Base-by-base conservation (phyloP, 1,139 yeast species). In the Pichia sp. region DNA sequence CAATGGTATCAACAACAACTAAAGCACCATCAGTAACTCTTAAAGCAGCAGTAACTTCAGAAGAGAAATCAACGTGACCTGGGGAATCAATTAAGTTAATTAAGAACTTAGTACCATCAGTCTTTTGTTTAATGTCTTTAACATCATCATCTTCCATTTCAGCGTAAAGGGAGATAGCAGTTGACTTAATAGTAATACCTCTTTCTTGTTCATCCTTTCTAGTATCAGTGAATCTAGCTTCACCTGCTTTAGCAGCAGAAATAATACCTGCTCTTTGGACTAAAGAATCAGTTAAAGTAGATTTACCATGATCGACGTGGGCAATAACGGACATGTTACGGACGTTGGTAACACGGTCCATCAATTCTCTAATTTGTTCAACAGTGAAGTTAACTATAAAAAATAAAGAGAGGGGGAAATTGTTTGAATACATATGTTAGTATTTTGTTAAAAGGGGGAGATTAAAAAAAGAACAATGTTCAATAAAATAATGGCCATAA, bases 321-420 rank as follows among this genome's bases (percentile, higher is more conserved):
- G 98, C 98, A 84, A 92, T 92, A 77, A 92, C 98, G 76, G 97
- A 92, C 95, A 92, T 92, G 95, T 92, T 92, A 83, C 98, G 96
- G 72, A 92, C 97, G 73, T 92, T 90, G 76, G 97, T 85, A 81
- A 89, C 96, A 79, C 84, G 86, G 95, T 92, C 97, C 97, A 90
- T 90, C 78, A 90, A 84, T 69, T 78, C 90, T 81, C 97, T 95
- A 86, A 90, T 90, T 80, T 90, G 97, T 77, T 85, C 86, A 73
- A 80, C 79, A 71, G 85, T 80, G 78, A 80, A 80, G 72, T 83
- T 82, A 75, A 81, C 86, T 79, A 66, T 42, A 44, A 25, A 31
- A 42, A 33, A 35, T 25, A 18, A 11, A 2, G 2, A 26, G 27
- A 11, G 18, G 18, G 18, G 18, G 18, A 18, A 18, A 18, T 18